Evolutionary conservation across 345 rosid genomes (phyloP), one percentile per base, ranked within the genome.

Genomic region (Lepidium didymum): DNA sequence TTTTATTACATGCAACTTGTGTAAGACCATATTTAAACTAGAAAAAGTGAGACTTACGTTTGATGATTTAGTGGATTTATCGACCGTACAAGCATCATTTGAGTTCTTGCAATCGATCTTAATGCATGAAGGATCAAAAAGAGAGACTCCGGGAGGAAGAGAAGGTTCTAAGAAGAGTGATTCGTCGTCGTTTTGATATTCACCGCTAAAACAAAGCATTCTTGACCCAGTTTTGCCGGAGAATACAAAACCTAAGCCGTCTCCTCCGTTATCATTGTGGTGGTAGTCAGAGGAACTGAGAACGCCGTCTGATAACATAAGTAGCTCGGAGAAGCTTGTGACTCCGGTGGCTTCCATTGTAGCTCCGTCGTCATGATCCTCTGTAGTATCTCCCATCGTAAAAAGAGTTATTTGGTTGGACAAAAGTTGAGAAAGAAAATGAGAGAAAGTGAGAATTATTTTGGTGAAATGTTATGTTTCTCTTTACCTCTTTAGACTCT

Each of bases 131-230:
- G 68, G 42, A 10, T 59, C 63, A 67, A 56, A 13, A 7, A 36
- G 19, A 53, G 72, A 66, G 67, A 58, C 72, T 66, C 62, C 64
- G 46, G 67, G 34, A 1, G n/a, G 12, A 5, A 14, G 10, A 25
- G 81, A 52, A 11, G 79, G 63, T 49, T 82, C 71, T 14, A 62
- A 16, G 47, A 52, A 64, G 12, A 80, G 25, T 1, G 62, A 47
- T n/a, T 51, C 74, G 63, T 50, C 74, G 54, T 69, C 84, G 35
- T 50, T 74, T 49, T 72, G 73, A 37, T 54, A 46, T 23, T 33
- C 79, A 18, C 81, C 82, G 8, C 89, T 92, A 53, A 92, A 92
- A 67, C 89, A 87, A 21, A 92, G 92, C 96, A 92, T 92, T 81
- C 60, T 80, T 35, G 94, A 81, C 21, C 79, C 68, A 51, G 72